Evolutionary conservation across 208 protist genomes (phyloP).

Genomic region (Crithidia expoeki): DNA sequence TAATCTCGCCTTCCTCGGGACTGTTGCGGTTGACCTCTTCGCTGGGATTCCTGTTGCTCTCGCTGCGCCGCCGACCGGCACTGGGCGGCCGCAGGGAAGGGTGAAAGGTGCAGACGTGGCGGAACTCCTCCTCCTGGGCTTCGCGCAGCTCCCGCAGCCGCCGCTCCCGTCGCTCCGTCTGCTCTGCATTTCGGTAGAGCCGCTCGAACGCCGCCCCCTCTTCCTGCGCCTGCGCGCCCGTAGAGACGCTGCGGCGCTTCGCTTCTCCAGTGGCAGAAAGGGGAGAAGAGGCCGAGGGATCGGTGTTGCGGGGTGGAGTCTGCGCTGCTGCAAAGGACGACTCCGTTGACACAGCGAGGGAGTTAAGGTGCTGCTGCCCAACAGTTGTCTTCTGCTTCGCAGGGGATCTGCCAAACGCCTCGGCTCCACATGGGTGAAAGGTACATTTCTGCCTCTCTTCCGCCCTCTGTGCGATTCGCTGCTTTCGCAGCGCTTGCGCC

Average conservation of each 20-base stretch:
- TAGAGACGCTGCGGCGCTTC: no score
- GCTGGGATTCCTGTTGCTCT: neutral
- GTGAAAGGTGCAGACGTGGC: constrained; percentile 28
- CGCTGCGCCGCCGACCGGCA: constrained; percentile 6
- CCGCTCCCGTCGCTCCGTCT: constrained; percentile 18
- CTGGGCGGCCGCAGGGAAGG: constrained; percentile 8
- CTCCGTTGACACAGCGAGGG: neutral
- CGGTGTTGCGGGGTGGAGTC: neutral
- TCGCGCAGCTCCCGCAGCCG: constrained; percentile 21
- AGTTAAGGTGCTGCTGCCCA: no score
- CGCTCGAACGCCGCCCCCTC: constrained; percentile 26
- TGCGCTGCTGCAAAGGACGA: neutral
- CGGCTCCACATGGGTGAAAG: constrained; percentile 7
- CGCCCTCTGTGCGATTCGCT: neutral
- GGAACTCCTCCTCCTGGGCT: constrained; percentile 19
- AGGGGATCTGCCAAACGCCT: neutral
- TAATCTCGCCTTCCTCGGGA: neutral
- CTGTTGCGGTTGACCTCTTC: no score
- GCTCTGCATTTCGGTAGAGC: constrained; percentile 31
- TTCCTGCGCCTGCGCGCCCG: neutral
- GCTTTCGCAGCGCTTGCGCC: neutral
- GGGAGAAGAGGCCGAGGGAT: neutral
- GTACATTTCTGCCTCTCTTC: constrained; percentile 16
- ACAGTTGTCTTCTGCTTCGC: neutral
- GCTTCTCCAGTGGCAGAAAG: no score